Percentiles rank a stretch among this genome's conserved stretches.
Conservation (phyloP, 1,284 basidiomycete species). For the Volvariella volvacea region DNA sequence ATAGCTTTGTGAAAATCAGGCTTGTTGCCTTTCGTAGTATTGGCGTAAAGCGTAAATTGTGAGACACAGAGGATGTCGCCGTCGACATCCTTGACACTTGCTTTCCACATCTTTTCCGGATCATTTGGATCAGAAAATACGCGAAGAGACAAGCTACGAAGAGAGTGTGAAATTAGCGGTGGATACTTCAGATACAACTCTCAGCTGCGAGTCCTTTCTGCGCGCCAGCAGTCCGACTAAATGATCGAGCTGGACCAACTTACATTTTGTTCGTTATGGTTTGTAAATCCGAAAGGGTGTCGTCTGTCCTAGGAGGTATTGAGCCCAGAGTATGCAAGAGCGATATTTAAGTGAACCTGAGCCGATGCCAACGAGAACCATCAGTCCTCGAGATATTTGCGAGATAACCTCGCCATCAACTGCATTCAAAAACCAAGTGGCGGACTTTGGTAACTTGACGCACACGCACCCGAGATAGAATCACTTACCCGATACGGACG, state of each 20-base stretch:
- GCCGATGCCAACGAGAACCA: constrained; percentile 86
- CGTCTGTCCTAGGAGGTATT: constrained; percentile 48
- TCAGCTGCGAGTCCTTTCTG: no score
- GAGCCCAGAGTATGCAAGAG: constrained; percentile 3
- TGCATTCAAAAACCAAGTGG: constrained; percentile 21
- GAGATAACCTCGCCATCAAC: constrained; percentile 72
- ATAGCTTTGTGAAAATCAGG: constrained; percentile 90
- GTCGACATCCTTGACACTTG: constrained; percentile 74
- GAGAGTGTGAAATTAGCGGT: not conserved
- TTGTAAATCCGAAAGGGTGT: constrained; percentile 66
- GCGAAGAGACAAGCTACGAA: constrained; percentile 67
- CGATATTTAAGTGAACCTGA: constrained; percentile 39
- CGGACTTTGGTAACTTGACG: no score
- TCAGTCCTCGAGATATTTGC: constrained; percentile 73
- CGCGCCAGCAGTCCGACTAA: no score
- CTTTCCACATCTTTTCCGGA: constrained; percentile 69
- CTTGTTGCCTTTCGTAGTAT: constrained; percentile 80
- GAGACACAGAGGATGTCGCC: constrained; percentile 89
- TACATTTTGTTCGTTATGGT: constrained; percentile 78
- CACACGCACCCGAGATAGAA: constrained; percentile 2
- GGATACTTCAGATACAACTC: not conserved
- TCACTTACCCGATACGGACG: constrained; percentile 61
- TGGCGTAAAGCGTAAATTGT: constrained; percentile 88
- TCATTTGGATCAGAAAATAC: constrained; percentile 62
- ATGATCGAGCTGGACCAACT: constrained; percentile 11